Conservation (phyloP, 192 early-diverging fungal species). For the Chytriomyces sp. region DNA sequence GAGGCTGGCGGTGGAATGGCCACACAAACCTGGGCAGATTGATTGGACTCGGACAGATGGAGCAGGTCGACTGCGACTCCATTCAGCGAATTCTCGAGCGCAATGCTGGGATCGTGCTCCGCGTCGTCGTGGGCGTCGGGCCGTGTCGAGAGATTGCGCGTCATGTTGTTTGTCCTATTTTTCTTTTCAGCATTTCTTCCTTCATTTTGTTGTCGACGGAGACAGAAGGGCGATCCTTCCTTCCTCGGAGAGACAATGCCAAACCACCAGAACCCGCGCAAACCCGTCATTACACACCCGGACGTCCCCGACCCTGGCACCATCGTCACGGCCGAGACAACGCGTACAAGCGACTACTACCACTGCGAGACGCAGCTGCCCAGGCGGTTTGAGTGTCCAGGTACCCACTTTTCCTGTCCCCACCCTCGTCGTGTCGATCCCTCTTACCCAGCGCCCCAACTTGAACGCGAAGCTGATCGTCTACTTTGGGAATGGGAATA, state of each 20-base stretch:
- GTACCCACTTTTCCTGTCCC: constrained; percentile 24
- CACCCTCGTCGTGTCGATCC: not conserved
- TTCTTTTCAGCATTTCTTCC: not conserved
- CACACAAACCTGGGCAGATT: not conserved
- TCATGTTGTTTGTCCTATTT: not conserved
- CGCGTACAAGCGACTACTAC: constrained; percentile 42
- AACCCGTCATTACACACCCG: not conserved
- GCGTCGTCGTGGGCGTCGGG: not conserved
- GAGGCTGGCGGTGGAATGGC: not conserved
- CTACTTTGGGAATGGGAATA: not conserved
- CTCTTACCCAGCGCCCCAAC: not conserved
- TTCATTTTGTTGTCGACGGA: not conserved
- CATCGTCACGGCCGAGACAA: not conserved
- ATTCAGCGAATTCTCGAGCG: constrained; percentile 1
- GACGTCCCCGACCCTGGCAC: constrained; percentile 7
- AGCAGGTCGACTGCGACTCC: not conserved
- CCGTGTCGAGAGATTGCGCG: not conserved
- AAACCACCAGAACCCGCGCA: not conserved
- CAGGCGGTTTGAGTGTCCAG: constrained; percentile 47
- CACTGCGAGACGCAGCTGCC: constrained; percentile 40
- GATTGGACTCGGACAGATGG: not conserved
- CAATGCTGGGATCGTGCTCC: not conserved
- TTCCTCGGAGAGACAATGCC: not conserved
- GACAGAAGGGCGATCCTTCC: not conserved
- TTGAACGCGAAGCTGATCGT: not conserved